Conservation (phyloP, 75 land plant species). For the Picea sitchensis region DNA sequence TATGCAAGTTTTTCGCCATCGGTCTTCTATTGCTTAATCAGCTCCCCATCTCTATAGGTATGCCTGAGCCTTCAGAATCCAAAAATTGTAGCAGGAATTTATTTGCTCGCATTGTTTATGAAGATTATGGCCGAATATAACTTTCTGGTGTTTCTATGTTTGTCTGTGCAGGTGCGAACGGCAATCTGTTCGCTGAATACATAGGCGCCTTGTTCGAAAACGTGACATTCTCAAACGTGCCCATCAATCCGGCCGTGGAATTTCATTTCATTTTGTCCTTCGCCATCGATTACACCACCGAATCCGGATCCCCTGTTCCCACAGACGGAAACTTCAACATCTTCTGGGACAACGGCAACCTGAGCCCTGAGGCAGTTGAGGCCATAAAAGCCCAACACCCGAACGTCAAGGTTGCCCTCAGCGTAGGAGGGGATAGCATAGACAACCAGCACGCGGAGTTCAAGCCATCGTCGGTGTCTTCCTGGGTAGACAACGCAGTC, state of each 20-base stretch:
- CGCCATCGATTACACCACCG: conserved; percentile 10
- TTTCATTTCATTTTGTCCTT: conserved; percentile 7
- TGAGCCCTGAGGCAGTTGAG: background rate
- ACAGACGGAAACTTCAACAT: conserved; percentile 9
- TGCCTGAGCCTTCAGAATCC: too few species aligned
- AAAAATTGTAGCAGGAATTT: too few species aligned
- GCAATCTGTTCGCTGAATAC: background rate
- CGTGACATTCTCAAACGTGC: conserved; percentile 26
- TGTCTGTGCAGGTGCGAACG: background rate
- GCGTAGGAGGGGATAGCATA: conserved; percentile 5
- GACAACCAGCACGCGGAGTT: background rate
- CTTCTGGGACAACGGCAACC: background rate
- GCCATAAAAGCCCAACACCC: background rate
- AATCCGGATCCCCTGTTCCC: background rate
- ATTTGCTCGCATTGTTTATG: too few species aligned
- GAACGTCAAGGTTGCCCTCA: conserved; percentile 12
- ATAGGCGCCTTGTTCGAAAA: conserved; percentile 6
- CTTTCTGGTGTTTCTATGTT: background rate
- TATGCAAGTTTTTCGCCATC: too few species aligned
- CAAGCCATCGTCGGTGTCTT: background rate
- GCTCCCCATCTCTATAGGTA: too few species aligned
- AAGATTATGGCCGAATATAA: too few species aligned
- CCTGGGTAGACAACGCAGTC: conserved; percentile 31
- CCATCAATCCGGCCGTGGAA: conserved; percentile 10
- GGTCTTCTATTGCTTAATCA: too few species aligned